phyloP scores from a whole-genome alignment of 495 filamentous ascomycete genomes.

The Chaetomium cochliodes region DNA sequence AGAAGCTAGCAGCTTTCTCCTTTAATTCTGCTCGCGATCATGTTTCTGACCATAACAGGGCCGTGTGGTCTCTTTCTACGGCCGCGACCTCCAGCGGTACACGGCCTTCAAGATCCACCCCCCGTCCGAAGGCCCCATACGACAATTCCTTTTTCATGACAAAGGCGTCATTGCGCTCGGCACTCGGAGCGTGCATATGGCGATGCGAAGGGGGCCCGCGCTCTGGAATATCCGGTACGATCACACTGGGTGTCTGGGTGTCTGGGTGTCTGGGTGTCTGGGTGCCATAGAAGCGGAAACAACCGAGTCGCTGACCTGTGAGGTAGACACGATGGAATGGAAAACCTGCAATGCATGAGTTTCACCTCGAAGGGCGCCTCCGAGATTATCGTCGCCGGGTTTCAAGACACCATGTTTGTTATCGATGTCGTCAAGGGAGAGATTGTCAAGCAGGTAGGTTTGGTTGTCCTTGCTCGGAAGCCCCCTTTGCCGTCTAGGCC shows the following conservation, averaged over 20 bases:
- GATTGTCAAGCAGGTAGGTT: constrained; percentile 64
- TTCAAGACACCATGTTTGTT: constrained; percentile 81
- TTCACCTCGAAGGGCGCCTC: constrained; percentile 80
- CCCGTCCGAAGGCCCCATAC: constrained; percentile 64
- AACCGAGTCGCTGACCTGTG: background rate
- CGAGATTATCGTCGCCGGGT: constrained; percentile 83
- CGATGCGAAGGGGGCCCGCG: constrained; percentile 71
- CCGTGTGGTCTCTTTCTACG: constrained; percentile 79
- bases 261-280: too few species aligned
- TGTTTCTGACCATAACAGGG: constrained; percentile 53
- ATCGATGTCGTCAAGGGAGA: constrained; percentile 85
- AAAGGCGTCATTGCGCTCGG: constrained; percentile 81
- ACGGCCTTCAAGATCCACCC: constrained; percentile 72
- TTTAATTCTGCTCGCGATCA: constrained; percentile 2
- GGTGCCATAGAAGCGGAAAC: background rate
- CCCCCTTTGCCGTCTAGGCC: background rate
- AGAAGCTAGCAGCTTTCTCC: background rate
- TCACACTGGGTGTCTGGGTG: background rate
- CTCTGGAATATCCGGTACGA: constrained; percentile 78
- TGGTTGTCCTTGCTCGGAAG: background rate
- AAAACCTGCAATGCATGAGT: constrained; percentile 85
- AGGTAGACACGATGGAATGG: constrained; percentile 67
- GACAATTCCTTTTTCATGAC: constrained; percentile 82
- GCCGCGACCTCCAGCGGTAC: constrained; percentile 68
- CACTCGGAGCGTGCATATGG: constrained; percentile 78